Evolutionary conservation across 2,329 filamentous ascomycete genomes (phyloP).

Genomic region (Aspergillus fijiensis): DNA sequence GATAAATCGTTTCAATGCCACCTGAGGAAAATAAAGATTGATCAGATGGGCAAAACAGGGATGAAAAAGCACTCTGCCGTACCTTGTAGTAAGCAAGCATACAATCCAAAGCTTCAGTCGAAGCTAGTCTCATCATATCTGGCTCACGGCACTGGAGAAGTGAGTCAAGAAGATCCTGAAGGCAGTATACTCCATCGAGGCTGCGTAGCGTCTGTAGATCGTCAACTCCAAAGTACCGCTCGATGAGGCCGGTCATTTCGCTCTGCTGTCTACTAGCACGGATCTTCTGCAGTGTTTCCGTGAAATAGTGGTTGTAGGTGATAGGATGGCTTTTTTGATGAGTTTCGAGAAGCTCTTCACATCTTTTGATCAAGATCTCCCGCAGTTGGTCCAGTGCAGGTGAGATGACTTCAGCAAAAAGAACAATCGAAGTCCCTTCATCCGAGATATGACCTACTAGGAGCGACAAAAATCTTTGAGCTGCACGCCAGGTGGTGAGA

Average conservation of each 20-base stretch:
- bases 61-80: not conserved
- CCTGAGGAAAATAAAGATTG: conserved; percentile 3
- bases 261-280: conserved; percentile 15
- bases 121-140: conserved; percentile 41
- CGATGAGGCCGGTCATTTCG: conserved; percentile 9
- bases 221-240: conserved; percentile 16
- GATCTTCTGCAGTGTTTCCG: conserved; percentile 32
- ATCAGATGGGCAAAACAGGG: not conserved
- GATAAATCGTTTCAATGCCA: conserved; percentile 13
- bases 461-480: conserved; percentile 37
- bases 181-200: conserved; percentile 9
- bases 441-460: conserved; percentile 37
- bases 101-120: conserved; percentile 40
- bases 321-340: conserved; percentile 40
- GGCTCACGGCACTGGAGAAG: conserved; percentile 26
- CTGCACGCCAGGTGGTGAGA: conserved; percentile 33
- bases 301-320: conserved; percentile 42
- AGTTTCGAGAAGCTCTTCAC: conserved; percentile 47
- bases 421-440: conserved; percentile 37
- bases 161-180: conserved; percentile 15
- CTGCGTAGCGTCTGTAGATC: not conserved
- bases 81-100: conserved; percentile 42
- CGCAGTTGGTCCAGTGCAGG: conserved; percentile 43
- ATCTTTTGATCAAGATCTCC: conserved; percentile 41
- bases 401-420: conserved; percentile 42